Percentiles rank a stretch among this genome's conserved stretches.
Conservation (phyloP, 2,329 filamentous ascomycete genomes). For the Xylariaceae sp. region DNA sequence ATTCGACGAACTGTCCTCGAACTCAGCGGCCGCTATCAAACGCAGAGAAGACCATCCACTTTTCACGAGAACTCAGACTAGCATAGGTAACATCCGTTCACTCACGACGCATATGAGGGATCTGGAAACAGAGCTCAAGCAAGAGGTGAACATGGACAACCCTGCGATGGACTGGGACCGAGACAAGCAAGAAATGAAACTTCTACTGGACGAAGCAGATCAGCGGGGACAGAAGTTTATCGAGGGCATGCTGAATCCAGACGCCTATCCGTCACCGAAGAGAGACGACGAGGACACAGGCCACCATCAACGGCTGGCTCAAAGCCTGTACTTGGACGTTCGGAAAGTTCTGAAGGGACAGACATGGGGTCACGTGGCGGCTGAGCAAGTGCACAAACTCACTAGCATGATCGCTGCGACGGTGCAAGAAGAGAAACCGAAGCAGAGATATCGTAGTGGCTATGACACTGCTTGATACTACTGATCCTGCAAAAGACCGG, state of each 20-base stretch:
- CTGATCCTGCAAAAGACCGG: too few species aligned
- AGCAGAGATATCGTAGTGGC: too few species aligned
- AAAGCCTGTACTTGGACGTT: slow-evolving; percentile 29
- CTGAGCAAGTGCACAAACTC: slow-evolving; percentile 23
- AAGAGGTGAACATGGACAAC: slow-evolving; percentile 19
- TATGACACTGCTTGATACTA: too few species aligned
- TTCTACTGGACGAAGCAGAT: slow-evolving; percentile 30
- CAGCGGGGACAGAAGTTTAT: slow-evolving; percentile 30
- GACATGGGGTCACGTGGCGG: slow-evolving; percentile 27
- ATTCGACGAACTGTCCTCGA: slow-evolving; percentile 19
- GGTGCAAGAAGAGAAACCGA: slow-evolving; percentile 1
- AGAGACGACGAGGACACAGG: slow-evolving; percentile 14
- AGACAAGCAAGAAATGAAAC: slow-evolving; percentile 31
- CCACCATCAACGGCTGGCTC: slow-evolving; percentile 27
- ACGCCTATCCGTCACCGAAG: slow-evolving; percentile 10
- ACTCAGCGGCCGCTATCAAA: neutral
- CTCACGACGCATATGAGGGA: slow-evolving; percentile 30
- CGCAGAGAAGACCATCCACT: slow-evolving; percentile 24
- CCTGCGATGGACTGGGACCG: slow-evolving; percentile 30
- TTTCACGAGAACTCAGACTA: slow-evolving; percentile 20
- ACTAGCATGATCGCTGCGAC: slow-evolving; percentile 19
- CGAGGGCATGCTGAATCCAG: slow-evolving; percentile 23
- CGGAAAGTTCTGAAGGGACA: slow-evolving; percentile 17
- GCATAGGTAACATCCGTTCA: slow-evolving; percentile 20
- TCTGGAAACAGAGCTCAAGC: slow-evolving; percentile 25